Conservation (phyloP, 2,329 filamentous ascomycete species). For the Aspergillus awamori region DNA sequence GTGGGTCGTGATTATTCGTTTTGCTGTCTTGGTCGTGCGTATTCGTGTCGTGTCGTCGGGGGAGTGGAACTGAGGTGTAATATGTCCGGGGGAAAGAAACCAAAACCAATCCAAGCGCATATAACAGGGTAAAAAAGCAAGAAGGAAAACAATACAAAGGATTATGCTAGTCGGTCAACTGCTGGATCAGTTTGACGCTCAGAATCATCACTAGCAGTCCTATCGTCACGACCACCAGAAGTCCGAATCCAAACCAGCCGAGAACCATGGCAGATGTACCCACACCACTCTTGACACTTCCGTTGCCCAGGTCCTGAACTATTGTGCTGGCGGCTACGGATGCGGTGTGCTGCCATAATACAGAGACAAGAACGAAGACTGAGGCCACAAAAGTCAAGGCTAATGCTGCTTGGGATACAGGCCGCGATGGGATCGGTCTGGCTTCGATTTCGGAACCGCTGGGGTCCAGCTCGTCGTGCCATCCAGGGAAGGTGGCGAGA, state of each 20-base stretch:
- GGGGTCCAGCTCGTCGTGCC: slow-evolving; percentile 87
- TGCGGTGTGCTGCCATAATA: slow-evolving; percentile 75
- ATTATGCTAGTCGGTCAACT: slow-evolving; percentile 50
- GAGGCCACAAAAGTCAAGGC: slow-evolving; percentile 81
- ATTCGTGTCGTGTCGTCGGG: slow-evolving; percentile 14
- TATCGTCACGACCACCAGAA: slow-evolving; percentile 94
- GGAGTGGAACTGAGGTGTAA: not conserved
- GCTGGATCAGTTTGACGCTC: slow-evolving; percentile 78
- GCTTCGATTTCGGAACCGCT: slow-evolving; percentile 84
- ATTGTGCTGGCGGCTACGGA: slow-evolving; percentile 94
- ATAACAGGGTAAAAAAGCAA: not conserved
- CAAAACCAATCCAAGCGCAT: slow-evolving; percentile 8
- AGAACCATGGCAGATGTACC: slow-evolving; percentile 96
- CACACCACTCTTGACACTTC: slow-evolving; percentile 81
- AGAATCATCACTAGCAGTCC: slow-evolving; percentile 94
- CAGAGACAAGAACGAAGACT: slow-evolving; percentile 67
- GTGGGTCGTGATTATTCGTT: slow-evolving; percentile 17
- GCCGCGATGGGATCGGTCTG: slow-evolving; percentile 88
- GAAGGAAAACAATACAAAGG: not conserved
- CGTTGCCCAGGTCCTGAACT: slow-evolving; percentile 89
- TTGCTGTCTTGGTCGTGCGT: slow-evolving; percentile 21
- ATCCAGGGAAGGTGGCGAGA: slow-evolving; percentile 93
- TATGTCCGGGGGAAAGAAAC: slow-evolving; percentile 6
- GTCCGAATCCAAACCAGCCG: slow-evolving; percentile 93
- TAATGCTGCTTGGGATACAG: slow-evolving; percentile 88